Percentiles rank a stretch among this genome's conserved stretches.
Conservation (phyloP, 73 alveolate species). For the Diophrys sp. region DNA sequence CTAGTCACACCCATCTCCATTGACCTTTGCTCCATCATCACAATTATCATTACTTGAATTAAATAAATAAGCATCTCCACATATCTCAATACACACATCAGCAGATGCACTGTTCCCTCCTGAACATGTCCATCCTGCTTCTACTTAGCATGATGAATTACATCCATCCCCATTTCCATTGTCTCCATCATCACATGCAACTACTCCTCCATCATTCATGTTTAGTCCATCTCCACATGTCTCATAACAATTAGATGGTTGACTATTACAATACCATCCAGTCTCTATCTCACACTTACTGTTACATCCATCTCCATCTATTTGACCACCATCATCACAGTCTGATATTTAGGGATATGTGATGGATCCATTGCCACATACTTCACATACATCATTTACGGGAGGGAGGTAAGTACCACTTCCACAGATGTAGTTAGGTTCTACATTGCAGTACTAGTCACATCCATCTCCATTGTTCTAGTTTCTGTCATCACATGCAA, state of each 20-base stretch:
- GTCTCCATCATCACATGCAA: slow-evolving; percentile 28
- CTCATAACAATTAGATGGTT: background rate
- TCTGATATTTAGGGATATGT: background rate
- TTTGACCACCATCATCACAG: slow-evolving; percentile 49
- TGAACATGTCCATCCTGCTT: slow-evolving; percentile 30
- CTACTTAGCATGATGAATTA: slow-evolving; percentile 3
- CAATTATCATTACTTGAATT: slow-evolving; percentile 14
- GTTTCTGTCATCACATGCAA: background rate
- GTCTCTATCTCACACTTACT: slow-evolving; percentile 27
- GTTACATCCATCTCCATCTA: slow-evolving; percentile 45
- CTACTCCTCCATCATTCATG: background rate
- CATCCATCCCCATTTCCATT: slow-evolving; percentile 30
- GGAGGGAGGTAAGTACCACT: background rate
- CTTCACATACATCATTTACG: background rate
- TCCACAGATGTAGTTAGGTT: background rate
- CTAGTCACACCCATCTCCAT: slow-evolving; percentile 53
- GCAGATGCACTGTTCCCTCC: slow-evolving; percentile 7
- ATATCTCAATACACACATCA: slow-evolving; percentile 17
- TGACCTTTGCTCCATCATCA: slow-evolving; percentile 52
- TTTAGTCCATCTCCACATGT: slow-evolving; percentile 46
- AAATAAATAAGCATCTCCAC: slow-evolving; percentile 9
- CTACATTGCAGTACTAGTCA: background rate
- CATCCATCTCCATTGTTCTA: slow-evolving; percentile 1
- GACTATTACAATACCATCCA: slow-evolving; percentile 44
- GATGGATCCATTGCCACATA: slow-evolving; percentile 2